Evolutionary conservation across 352 stramenopile genomes (phyloP), one percentile per base, ranked within the genome.

Genomic region (Phytophthora kernoviae): DNA sequence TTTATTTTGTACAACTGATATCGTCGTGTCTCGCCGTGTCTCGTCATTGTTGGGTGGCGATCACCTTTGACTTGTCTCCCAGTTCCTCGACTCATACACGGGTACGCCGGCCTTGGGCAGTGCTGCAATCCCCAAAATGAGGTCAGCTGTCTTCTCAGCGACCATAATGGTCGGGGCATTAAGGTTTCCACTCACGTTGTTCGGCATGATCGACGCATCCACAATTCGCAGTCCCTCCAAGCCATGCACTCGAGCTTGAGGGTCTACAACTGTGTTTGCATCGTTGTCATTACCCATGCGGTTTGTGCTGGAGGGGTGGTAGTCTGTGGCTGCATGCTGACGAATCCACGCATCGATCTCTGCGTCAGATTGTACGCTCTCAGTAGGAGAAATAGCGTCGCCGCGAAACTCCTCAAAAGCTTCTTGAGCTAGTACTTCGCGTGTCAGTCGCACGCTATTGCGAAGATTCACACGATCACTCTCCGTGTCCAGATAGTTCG

Each of bases 101-200:
- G 72, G 63, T 4, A 76, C 80, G 17, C 55, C 84, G 11, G 76
- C 84, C 63, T 81, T 88, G 27, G 71, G 74, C 40, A 90, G 65
- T 14, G 80, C 52, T 5, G 62, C 47, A 26, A 84, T 87, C 34
- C 77, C 78, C 14, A 91, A 70, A 44, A 98, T 96, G 41, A 97
- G 88, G 52, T 97, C 88, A 30, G 93, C 91, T 11, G 82, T 87
- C 57, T 96, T 97, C 57, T 98, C 93, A 10, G 87, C 93, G 7
- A 98, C 58, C 75, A 97, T 96, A 61, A 97, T 94, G 11, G 92
- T 88, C 6, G 93, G 96, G 0, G 75, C 87, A 64, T 98, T 97
- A 12, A 97, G 84, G 62, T 98, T 98, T 24, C 92, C 94, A 55
- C 90, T 98, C 46, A 97, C 74, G 45, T 98, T 97, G 63, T 87